These are phyloP conservation scores for Peribolospora baueri DNA, from an alignment of 768 basidiomycete genomes.

Conservation along the genomic window DNA sequence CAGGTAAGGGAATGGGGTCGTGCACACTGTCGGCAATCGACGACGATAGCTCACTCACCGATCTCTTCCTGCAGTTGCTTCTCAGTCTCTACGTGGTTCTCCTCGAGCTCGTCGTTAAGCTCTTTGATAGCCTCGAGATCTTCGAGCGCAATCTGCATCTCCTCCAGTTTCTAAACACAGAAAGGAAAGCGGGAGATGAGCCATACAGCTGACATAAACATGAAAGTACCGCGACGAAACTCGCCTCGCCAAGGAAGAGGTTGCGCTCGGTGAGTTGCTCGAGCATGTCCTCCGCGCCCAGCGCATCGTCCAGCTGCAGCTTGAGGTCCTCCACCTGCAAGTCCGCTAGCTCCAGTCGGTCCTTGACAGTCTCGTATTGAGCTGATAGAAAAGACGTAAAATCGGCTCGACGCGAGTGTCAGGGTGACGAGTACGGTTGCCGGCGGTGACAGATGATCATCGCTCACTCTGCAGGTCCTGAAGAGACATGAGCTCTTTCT, in stretches of 20 bases:
- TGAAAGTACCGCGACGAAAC: constrained; percentile 2
- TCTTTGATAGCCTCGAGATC: constrained; percentile 90
- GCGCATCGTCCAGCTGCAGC: constrained; percentile 73
- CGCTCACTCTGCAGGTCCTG: constrained; percentile 54
- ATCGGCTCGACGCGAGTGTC: constrained; percentile 1
- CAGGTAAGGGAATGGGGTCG: constrained; percentile 2
- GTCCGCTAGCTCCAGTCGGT: constrained; percentile 57
- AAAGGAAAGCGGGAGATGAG: background rate
- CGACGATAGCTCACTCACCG: constrained; percentile 28
- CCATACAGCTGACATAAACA: background rate
- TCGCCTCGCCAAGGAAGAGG: constrained; percentile 65
- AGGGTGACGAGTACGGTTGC: background rate
- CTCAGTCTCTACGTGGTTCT: constrained; percentile 83
- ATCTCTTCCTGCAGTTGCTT: constrained; percentile 72
- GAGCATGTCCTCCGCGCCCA: constrained; percentile 87
- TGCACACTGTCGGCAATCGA: no score
- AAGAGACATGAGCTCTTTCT: constrained; percentile 53
- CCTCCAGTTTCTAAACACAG: constrained; percentile 61
- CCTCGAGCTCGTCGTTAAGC: constrained; percentile 87
- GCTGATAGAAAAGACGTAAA: constrained; percentile 24
- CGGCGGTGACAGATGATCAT: background rate
- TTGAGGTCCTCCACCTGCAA: constrained; percentile 82
- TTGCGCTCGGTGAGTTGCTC: constrained; percentile 88
- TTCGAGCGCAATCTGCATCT: constrained; percentile 86
- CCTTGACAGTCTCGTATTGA: constrained; percentile 56